A percentile compares a stretch with the other conserved stretches of the same genome.
These are phyloP conservation scores for Theileria sp. DNA, from an alignment of 169 alveolate genomes.

Conservation along the genomic window DNA sequence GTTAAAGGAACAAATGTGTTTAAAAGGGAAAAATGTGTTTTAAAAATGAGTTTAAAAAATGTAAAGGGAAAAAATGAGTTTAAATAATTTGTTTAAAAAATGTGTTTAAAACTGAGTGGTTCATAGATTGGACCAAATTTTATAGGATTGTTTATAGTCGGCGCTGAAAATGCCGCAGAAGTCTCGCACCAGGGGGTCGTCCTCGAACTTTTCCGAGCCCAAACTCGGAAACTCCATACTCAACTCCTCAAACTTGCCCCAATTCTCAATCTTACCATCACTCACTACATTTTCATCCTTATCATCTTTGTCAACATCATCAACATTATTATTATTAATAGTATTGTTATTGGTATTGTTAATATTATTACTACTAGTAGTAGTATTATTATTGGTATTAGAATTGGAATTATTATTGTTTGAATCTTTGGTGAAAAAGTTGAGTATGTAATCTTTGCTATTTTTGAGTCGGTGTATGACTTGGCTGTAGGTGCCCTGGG, in stretches of 20 bases:
- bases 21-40: no score
- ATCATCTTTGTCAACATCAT: neutral
- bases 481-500: neutral
- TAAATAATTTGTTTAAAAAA: no score
- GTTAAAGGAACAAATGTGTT: no score
- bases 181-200: constrained; percentile 1
- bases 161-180: neutral
- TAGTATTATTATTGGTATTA: neutral
- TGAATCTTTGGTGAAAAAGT: neutral
- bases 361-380: neutral
- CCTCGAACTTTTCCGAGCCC: neutral
- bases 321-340: neutral
- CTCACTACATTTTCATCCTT: neutral
- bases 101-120: no score
- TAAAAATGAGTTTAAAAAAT: no score
- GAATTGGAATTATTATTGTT: neutral
- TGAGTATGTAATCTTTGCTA: neutral
- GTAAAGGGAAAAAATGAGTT: no score
- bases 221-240: neutral
- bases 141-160: neutral
- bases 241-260: neutral
- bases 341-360: neutral
- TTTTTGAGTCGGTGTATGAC: neutral
- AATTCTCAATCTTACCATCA: neutral
- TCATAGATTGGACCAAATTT: neutral